Evolutionary conservation across 306 rosid species (phyloP), one percentile per base, ranked within the genome.

Genomic region (Phaseolus lunatus): DNA sequence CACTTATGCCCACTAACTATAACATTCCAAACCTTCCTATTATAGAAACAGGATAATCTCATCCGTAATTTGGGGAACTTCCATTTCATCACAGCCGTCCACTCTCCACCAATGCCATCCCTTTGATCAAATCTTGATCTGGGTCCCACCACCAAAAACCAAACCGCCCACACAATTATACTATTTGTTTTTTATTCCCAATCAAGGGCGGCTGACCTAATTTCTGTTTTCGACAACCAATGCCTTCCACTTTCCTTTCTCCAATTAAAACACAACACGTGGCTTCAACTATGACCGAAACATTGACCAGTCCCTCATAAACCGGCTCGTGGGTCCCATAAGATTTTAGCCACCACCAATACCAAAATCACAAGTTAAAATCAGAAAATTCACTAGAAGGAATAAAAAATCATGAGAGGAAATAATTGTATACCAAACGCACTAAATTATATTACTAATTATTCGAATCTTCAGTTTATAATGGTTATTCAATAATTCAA

Each of bases 181-280:
- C 58, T 37, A 10, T 52, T 41, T 47, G 2, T 37, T 4, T 66
- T 64, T 26, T 57, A 13, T 9, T 50, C 22, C 22, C 35, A 31
- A 7, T 48, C 41, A 3, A 62, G 69, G 93, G 94, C 90, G 96
- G 93, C 98, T 89, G 84, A 81, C 88, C 84, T 80, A 82, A 73
- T 70, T 81, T 44, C 79, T 18, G 61, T 59, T 82, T 9, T 85
- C 86, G 82, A 83, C 83, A 71, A 76, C 80, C 87, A 69, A 75
- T 77, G 63, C 69, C 73, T 72, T 72, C 10, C 14, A 71, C 89
- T 87, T 87, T 85, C 16, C 31, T 5, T 5, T 0, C 0, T 3
- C 88, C 73, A 83, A 78, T 82, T 0, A 5, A 0, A 0, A 0
- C 0, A 0, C 1, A 76, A 73, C 90, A 77, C 89, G 92, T 87